These are phyloP conservation scores for Thelonectria discophora DNA, from an alignment of 2,329 filamentous ascomycete species.

Conservation along the genomic window DNA sequence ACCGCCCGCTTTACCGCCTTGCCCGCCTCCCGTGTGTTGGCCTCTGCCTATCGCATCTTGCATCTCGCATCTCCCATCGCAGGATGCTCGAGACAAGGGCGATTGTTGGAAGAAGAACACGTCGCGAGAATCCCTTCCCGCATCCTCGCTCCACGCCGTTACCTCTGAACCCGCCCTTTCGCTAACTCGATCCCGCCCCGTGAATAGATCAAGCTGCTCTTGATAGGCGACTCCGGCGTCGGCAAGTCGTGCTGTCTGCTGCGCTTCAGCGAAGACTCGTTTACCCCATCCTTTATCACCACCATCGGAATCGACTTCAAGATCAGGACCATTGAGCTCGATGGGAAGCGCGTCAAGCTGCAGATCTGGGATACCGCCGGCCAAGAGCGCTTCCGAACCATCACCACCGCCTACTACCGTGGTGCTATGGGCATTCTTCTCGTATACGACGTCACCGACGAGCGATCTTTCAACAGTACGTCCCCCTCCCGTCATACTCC, in stretches of 20 bases:
- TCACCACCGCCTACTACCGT: slow-evolving; percentile 98
- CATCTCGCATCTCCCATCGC: too few species aligned
- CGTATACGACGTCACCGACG: slow-evolving; percentile 98
- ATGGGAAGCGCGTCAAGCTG: slow-evolving; percentile 98
- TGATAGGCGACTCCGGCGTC: slow-evolving; percentile 96
- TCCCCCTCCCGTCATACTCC: slow-evolving; percentile 20
- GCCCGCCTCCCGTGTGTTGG: slow-evolving; percentile 20
- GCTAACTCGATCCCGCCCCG: slow-evolving; percentile 26
- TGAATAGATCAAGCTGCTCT: slow-evolving; percentile 88
- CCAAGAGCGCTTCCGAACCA: slow-evolving; percentile 97
- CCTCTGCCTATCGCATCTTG: slow-evolving; percentile 4
- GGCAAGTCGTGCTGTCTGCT: slow-evolving; percentile 97
- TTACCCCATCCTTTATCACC: slow-evolving; percentile 97
- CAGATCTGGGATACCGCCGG: slow-evolving; percentile 99
- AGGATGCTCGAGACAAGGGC: too few species aligned
- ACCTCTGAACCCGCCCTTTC: background rate
- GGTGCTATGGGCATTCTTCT: slow-evolving; percentile 98
- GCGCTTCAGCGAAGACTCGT: slow-evolving; percentile 96
- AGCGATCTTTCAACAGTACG: slow-evolving; percentile 94
- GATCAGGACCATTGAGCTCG: slow-evolving; percentile 98
- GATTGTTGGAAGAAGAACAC: background rate
- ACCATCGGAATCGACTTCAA: slow-evolving; percentile 99
- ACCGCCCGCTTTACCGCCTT: slow-evolving; percentile 31
- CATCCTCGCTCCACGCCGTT: slow-evolving; percentile 7
- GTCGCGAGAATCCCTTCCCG: background rate